Percentiles rank a stretch among this genome's conserved stretches.
phyloP scores from a whole-genome alignment of 2,329 filamentous ascomycete species.

The Pezicula carpinea region DNA sequence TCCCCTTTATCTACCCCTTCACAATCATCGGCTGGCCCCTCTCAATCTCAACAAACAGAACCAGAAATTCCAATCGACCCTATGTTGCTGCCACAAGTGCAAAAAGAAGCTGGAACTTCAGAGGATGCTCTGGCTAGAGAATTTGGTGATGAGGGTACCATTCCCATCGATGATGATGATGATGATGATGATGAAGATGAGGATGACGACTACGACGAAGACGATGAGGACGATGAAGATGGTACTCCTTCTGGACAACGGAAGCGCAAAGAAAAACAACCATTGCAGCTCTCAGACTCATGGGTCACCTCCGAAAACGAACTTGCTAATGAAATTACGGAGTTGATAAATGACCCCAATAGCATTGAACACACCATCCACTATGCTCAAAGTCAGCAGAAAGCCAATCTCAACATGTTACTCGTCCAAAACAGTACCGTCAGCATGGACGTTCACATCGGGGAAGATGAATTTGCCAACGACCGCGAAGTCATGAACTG shows the following conservation, averaged over 20 bases:
- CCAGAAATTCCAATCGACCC: slow-evolving; percentile 33
- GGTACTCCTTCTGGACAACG: background rate
- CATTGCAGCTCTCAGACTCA: slow-evolving; percentile 38
- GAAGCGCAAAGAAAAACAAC: background rate
- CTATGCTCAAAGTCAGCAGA: slow-evolving; percentile 53
- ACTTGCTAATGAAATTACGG: slow-evolving; percentile 66
- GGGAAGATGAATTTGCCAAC: slow-evolving; percentile 79
- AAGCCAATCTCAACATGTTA: slow-evolving; percentile 48
- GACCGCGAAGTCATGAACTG: slow-evolving; percentile 85
- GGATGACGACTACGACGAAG: slow-evolving; percentile 12
- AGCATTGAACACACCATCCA: slow-evolving; percentile 51
- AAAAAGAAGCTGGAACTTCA: slow-evolving; percentile 16
- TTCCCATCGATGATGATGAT: background rate
- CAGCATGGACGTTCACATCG: slow-evolving; percentile 61
- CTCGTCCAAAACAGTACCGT: slow-evolving; percentile 45
- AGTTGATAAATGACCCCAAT: slow-evolving; percentile 60
- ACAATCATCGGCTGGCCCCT: background rate
- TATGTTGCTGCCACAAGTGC: slow-evolving; percentile 25
- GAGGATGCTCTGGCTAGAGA: slow-evolving; percentile 39
- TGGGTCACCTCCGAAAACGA: slow-evolving; percentile 58
- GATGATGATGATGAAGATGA: slow-evolving; percentile 10
- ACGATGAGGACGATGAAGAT: slow-evolving; percentile 8
- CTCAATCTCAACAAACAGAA: background rate
- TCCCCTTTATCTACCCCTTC: slow-evolving; percentile 5
- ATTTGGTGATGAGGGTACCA: slow-evolving; percentile 35